Evolutionary conservation across 495 filamentous ascomycete genomes (phyloP).

Genomic region (Hypomontagnella submonticulosa): DNA sequence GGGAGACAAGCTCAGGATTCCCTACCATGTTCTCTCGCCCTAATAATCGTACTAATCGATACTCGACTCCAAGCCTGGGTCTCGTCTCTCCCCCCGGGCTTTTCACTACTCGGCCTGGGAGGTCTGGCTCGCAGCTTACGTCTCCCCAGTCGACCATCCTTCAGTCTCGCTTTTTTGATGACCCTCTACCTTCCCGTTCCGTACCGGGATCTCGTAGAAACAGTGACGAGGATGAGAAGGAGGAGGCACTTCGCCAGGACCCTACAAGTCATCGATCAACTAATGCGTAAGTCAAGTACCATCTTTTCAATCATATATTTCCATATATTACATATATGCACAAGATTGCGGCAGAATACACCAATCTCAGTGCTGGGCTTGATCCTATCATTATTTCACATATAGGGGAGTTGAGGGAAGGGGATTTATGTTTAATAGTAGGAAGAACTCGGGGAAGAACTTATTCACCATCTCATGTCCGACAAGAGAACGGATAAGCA

Average conservation of each 20-base stretch:
- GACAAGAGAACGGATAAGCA: no score
- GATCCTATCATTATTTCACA: no score
- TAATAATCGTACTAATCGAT: constrained; percentile 81
- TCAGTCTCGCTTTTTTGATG: constrained; percentile 63
- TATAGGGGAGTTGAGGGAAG: no score
- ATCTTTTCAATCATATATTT: constrained; percentile 1
- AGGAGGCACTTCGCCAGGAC: constrained; percentile 70
- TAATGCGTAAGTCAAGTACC: constrained; percentile 67
- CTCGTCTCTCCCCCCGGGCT: constrained; percentile 82
- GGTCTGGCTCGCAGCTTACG: constrained; percentile 77
- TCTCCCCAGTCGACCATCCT: constrained; percentile 65
- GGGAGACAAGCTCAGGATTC: constrained; percentile 72
- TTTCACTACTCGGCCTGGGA: constrained; percentile 76
- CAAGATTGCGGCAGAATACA: not conserved
- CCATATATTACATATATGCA: constrained; percentile 7
- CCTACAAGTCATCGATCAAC: constrained; percentile 74
- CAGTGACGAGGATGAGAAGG: constrained; percentile 81
- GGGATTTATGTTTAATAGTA: no score
- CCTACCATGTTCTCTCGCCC: constrained; percentile 78
- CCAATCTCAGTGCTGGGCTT: not conserved
- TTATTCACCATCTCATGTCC: no score
- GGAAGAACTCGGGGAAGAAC: no score
- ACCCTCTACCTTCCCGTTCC: constrained; percentile 77
- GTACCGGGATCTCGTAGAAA: constrained; percentile 87
- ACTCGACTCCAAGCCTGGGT: constrained; percentile 80